Evolutionary conservation across 352 stramenopile genomes (phyloP).

Genomic region (Elongisporangium prolatum): DNA sequence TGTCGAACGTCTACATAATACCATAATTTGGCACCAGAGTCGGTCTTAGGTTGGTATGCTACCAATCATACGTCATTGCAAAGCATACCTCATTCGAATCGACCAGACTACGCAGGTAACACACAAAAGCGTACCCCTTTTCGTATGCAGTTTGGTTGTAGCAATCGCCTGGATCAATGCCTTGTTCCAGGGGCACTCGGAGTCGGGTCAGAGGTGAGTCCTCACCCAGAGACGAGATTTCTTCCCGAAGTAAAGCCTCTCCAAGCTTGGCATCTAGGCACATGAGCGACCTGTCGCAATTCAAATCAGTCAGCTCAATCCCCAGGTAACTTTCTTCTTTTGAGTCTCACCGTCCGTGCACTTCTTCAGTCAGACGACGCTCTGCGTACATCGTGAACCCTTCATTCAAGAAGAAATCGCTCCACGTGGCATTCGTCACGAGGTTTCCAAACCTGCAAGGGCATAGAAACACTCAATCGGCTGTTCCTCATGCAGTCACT

Average conservation of each 20-base stretch:
- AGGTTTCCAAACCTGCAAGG: slow-evolving; percentile 70
- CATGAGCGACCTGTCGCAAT: slow-evolving; percentile 36
- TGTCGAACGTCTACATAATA: slow-evolving; percentile 44
- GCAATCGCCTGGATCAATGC: slow-evolving; percentile 74
- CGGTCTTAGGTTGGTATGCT: neutral
- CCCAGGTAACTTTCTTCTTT: neutral
- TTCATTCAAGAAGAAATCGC: slow-evolving; percentile 87
- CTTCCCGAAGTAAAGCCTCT: slow-evolving; percentile 54
- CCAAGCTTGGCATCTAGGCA: slow-evolving; percentile 72
- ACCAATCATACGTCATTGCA: slow-evolving; percentile 2
- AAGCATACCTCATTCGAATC: slow-evolving; percentile 46
- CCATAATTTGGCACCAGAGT: neutral
- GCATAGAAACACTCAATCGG: neutral
- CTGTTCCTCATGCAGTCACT: neutral
- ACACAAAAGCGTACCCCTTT: slow-evolving; percentile 78
- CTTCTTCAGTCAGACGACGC: slow-evolving; percentile 57
- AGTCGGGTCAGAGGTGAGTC: slow-evolving; percentile 63
- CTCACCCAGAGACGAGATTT: slow-evolving; percentile 67
- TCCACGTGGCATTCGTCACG: slow-evolving; percentile 82
- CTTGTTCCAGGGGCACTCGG: slow-evolving; percentile 62
- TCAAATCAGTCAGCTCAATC: neutral
- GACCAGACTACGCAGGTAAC: slow-evolving; percentile 62
- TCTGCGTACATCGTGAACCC: slow-evolving; percentile 88
- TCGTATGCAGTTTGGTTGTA: slow-evolving; percentile 84
- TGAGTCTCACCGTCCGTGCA: slow-evolving; percentile 47